Evolutionary conservation across 1,139 yeast genomes (phyloP).

Genomic region (Sugiyamaella novakii): DNA sequence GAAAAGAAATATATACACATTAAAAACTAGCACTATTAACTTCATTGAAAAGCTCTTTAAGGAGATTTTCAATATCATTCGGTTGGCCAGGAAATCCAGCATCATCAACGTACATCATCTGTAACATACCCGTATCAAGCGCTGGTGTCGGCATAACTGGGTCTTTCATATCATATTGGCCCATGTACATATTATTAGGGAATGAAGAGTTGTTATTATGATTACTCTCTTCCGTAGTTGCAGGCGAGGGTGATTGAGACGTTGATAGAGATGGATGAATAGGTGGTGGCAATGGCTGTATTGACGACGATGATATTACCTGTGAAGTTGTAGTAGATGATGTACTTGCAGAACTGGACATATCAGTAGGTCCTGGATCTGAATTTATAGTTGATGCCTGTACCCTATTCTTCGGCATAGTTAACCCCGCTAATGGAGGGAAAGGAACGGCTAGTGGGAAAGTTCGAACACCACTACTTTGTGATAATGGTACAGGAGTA

Average conservation of each 20-base stretch:
- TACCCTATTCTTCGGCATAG: not conserved
- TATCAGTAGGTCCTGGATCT: not conserved
- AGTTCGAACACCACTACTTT: not conserved
- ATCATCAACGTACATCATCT: constrained; percentile 17
- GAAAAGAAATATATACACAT: not conserved
- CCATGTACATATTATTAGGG: constrained; percentile 5
- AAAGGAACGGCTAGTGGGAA: constrained; percentile 8
- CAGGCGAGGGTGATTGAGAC: constrained; percentile 6
- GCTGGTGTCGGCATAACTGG: not conserved
- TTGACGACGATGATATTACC: not conserved
- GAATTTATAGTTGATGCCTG: not conserved
- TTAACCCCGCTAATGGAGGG: constrained; percentile 11
- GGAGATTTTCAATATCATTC: constrained; percentile 18
- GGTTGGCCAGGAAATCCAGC: constrained; percentile 9
- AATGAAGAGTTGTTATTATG: constrained; percentile 3
- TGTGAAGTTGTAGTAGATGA: not conserved
- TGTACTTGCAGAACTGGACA: not conserved
- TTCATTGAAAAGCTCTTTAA: constrained; percentile 22
- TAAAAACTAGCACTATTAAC: constrained; percentile 16
- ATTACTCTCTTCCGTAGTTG: constrained; percentile 6
- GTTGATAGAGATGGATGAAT: not conserved
- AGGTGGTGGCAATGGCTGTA: not conserved
- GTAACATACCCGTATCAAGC: constrained; percentile 6
- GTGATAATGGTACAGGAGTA: constrained; percentile 1
- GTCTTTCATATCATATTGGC: constrained; percentile 10